Conservation (phyloP, 768 basidiomycete genomes). For the Amanita pseudoporphyria region DNA sequence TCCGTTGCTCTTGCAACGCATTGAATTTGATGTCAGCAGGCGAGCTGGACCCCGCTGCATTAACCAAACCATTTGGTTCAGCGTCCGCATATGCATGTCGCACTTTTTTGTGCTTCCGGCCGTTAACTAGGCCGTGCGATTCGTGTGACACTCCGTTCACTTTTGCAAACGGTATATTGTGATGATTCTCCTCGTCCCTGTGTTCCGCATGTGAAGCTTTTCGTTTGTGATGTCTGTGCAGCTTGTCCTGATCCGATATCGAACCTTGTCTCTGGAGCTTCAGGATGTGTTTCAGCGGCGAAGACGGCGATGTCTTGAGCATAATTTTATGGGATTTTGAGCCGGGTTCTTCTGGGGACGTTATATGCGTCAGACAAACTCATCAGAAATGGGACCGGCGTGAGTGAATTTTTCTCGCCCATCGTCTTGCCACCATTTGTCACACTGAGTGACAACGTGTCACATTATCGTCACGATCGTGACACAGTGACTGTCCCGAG, state of each 20-base stretch:
- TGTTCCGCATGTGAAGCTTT: conserved; percentile 30
- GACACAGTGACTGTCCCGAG: background rate
- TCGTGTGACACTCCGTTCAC: conserved; percentile 19
- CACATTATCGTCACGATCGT: background rate
- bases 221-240: conserved; percentile 16
- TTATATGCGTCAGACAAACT: background rate
- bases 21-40: conserved; percentile 14
- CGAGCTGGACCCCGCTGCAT: conserved; percentile 13
- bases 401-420: background rate
- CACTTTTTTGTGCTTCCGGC: conserved; percentile 24
- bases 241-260: conserved; percentile 14
- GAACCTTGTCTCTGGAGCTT: background rate
- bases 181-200: conserved; percentile 26
- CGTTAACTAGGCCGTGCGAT: conserved; percentile 16
- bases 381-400: conserved; percentile 3
- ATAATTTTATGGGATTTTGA: conserved; percentile 2
- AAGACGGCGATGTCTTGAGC: background rate
- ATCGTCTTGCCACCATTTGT: background rate
- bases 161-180: conserved; percentile 20
- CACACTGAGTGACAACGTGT: background rate
- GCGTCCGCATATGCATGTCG: conserved; percentile 15
- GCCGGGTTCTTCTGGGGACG: background rate
- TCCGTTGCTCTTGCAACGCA: conserved; percentile 54
- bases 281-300: background rate
- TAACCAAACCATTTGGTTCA: conserved; percentile 9